Conservation (phyloP, 495 filamentous ascomycete genomes). For the Xylaria sp. region DNA sequence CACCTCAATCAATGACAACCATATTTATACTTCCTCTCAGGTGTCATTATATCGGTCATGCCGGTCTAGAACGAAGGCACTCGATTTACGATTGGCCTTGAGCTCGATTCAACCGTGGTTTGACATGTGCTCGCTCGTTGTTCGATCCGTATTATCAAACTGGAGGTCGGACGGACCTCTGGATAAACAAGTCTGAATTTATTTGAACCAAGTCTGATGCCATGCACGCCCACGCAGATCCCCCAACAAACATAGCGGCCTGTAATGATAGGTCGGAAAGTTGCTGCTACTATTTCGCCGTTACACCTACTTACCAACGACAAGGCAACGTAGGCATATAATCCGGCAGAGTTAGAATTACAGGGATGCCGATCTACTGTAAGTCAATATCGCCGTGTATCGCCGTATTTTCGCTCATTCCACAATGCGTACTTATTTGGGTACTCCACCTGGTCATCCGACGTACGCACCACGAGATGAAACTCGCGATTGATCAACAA, state of each 20-base stretch:
- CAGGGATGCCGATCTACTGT: background rate
- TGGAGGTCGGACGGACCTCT: background rate
- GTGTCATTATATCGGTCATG: background rate
- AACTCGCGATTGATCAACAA: constrained; percentile 16
- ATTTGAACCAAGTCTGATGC: constrained; percentile 10
- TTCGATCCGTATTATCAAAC: constrained; percentile 3
- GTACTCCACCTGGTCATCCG: background rate
- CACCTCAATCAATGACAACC: background rate
- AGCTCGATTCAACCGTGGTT: background rate
- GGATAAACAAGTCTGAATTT: background rate
- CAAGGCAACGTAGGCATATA: background rate
- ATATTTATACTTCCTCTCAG: background rate
- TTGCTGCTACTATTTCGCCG: background rate
- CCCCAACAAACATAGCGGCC: background rate
- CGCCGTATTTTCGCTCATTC: constrained; percentile 1
- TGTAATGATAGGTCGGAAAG: background rate
- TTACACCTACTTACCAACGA: background rate
- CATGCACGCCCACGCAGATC: constrained; percentile 14
- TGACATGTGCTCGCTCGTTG: background rate
- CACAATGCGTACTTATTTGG: background rate
- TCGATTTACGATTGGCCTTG: background rate
- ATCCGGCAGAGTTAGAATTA: background rate
- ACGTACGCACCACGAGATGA: background rate
- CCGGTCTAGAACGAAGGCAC: background rate
- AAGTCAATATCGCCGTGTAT: background rate